Evolutionary conservation across 148 eudicot genomes (phyloP), one percentile per base, ranked within the genome.

Genomic region (Chenopodium formosanum): DNA sequence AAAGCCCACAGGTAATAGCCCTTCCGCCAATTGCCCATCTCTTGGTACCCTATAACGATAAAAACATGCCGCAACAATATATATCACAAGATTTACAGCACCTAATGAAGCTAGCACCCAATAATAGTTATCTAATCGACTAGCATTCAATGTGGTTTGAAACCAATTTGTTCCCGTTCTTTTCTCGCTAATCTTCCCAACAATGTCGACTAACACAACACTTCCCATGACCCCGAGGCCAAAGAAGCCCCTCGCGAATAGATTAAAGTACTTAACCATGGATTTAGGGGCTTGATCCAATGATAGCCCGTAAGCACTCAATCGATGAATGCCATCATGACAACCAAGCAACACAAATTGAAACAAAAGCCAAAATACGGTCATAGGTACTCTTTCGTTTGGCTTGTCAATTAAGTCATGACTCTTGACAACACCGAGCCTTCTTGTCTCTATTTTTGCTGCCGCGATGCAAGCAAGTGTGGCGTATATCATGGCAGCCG

Each of bases 391-490:
- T 27, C 62, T 80, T 46, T 89, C 87, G 0, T 82, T 82, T 0
- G 87, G 85, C 75, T 87, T 85, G 32, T 89, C 88, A 16, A 80
- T 2, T 20, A 89, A 76, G 71, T 74, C 87, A 27, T 84, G 86
- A 10, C 50, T 78, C 62, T 13, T 23, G n/a, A 89, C 80, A 16
- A 87, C 81, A 2, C 65, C 29, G 1, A 86, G 83, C 56, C 93
- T 90, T 52, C 80, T 80, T 3, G 63, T 25, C 80, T 89, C 94
- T 4, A 91, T 80, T 50, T 77, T 77, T 1, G 94, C 90, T 3
- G 94, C 90, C 4, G 88, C 78, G 44, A 86, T 88, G 53, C 94
- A 89, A 47, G 90, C 84, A 1, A 88, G 73, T 0, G 80, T 19
- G 2, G 90, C 62, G 47, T 79, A 87, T 2, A 85, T 78, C 89